Evolutionary conservation across 1,139 yeast genomes (phyloP).

Genomic region (Scheffersomyces parashehatae): DNA sequence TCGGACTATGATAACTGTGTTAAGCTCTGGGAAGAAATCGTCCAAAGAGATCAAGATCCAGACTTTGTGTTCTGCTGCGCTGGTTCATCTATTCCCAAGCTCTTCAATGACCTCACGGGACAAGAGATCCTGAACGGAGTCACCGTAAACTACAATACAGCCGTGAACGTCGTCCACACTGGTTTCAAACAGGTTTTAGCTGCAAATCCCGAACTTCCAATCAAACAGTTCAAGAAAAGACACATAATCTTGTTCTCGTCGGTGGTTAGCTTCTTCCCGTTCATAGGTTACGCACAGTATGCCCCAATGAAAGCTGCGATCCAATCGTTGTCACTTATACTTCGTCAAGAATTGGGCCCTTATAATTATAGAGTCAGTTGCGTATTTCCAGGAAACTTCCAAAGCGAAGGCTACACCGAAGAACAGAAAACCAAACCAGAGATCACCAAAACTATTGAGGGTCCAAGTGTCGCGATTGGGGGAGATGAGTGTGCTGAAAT

Average conservation of each 20-base stretch:
- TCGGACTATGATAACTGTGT: slow-evolving; percentile 55
- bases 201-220: slow-evolving; percentile 3
- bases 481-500: slow-evolving; percentile 67
- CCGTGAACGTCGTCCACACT: slow-evolving; percentile 69
- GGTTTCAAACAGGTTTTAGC: slow-evolving; percentile 43
- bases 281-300: slow-evolving; percentile 88
- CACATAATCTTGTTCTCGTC: slow-evolving; percentile 81
- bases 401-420: slow-evolving; percentile 79
- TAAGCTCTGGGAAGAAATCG: slow-evolving; percentile 31
- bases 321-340: slow-evolving; percentile 67
- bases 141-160: slow-evolving; percentile 69
- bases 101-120: slow-evolving; percentile 67
- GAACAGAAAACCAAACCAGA: slow-evolving; percentile 87
- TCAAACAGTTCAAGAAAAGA: slow-evolving; percentile 31
- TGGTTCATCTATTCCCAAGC: slow-evolving; percentile 79
- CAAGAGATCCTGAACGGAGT: slow-evolving; percentile 63
- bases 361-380: slow-evolving; percentile 61
- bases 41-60: slow-evolving; percentile 42
- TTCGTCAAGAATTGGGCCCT: slow-evolving; percentile 79
- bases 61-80: slow-evolving; percentile 85
- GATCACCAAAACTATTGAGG: slow-evolving; percentile 82
- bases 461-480: slow-evolving; percentile 71
- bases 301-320: slow-evolving; percentile 89
- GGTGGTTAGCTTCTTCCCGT: slow-evolving; percentile 78
- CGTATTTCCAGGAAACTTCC: slow-evolving; percentile 87